Percentiles rank a stretch among this genome's conserved stretches.
Evolutionary conservation across 78 protist genomes (phyloP).

Genomic region (Emiliania huxleyi): DNA sequence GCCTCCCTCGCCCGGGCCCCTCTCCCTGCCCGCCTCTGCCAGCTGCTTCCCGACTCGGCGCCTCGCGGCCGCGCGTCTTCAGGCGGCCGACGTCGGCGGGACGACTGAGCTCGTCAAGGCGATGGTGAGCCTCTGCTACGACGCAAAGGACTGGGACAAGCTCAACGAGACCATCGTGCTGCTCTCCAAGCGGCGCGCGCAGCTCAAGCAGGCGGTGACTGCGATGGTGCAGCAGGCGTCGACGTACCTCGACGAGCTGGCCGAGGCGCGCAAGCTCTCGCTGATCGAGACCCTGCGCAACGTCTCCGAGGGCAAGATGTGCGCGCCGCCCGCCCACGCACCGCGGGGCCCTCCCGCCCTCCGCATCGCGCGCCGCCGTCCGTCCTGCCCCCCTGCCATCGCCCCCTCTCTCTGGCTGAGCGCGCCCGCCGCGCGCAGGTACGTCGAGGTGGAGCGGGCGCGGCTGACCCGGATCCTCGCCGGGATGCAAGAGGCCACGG

Average conservation of each 20-base stretch:
- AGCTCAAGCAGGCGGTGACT: slow-evolving; percentile 35
- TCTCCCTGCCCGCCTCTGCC: background rate
- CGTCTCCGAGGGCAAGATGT: slow-evolving; percentile 44
- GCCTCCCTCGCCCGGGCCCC: no score
- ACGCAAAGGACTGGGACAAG: slow-evolving; percentile 5
- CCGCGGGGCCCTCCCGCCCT: background rate
- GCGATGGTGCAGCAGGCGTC: slow-evolving; percentile 40
- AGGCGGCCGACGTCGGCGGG: background rate
- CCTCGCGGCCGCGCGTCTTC: background rate
- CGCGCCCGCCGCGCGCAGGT: no score
- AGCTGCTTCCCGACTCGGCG: background rate
- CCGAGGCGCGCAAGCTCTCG: background rate
- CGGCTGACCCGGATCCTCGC: slow-evolving; percentile 65
- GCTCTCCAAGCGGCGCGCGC: slow-evolving; percentile 47
- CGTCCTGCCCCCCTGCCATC: no score
- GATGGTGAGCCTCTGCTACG: slow-evolving; percentile 32
- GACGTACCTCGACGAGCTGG: background rate
- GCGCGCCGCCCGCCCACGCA: background rate
- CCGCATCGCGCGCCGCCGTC: no score
- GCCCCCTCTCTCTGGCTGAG: no score
- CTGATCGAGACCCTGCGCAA: slow-evolving; percentile 45
- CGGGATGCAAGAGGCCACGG: slow-evolving; percentile 68
- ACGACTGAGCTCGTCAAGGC: background rate
- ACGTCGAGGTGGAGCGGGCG: slow-evolving; percentile 83
- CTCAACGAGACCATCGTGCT: slow-evolving; percentile 25